Percentiles rank a stretch among this genome's conserved stretches.
phyloP scores from a whole-genome alignment of 1,284 basidiomycete species.

The Cutaneotrichosporon mucoides region DNA sequence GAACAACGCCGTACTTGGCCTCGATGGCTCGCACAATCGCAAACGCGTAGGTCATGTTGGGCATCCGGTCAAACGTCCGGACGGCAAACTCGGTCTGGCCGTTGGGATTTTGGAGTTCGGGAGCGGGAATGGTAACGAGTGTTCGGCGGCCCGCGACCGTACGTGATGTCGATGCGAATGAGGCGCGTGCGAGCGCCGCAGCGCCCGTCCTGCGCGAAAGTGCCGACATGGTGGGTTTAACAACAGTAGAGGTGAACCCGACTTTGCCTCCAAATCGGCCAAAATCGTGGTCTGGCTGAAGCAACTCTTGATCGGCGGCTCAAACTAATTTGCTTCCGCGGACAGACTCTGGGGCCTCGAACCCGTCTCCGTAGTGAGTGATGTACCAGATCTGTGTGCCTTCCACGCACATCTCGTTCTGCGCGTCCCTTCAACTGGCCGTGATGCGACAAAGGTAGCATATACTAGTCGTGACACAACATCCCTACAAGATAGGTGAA shows the following conservation, averaged over 20 bases:
- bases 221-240: background rate
- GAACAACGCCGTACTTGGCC: slow-evolving; percentile 25
- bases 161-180: slow-evolving; percentile 3
- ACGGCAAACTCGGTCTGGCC: slow-evolving; percentile 24
- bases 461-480: slow-evolving; percentile 1
- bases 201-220: background rate
- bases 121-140: slow-evolving; percentile 25
- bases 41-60: slow-evolving; percentile 24
- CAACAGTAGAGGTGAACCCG: background rate
- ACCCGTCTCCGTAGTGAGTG: too few species aligned
- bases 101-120: slow-evolving; percentile 19
- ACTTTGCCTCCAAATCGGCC: slow-evolving; percentile 1
- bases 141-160: background rate
- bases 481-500: slow-evolving; percentile 1
- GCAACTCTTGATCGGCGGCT: too few species aligned
- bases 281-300: background rate
- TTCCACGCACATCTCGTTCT: too few species aligned
- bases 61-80: slow-evolving; percentile 16
- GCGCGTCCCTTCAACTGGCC: too few species aligned
- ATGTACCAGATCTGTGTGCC: too few species aligned
- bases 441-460: background rate
- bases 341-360: too few species aligned
- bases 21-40: slow-evolving; percentile 33
- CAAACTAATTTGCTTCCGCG: too few species aligned
- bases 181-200: background rate